Base-by-base conservation (phyloP, 495 filamentous ascomycete genomes). In the Daldinia bambusicola region DNA sequence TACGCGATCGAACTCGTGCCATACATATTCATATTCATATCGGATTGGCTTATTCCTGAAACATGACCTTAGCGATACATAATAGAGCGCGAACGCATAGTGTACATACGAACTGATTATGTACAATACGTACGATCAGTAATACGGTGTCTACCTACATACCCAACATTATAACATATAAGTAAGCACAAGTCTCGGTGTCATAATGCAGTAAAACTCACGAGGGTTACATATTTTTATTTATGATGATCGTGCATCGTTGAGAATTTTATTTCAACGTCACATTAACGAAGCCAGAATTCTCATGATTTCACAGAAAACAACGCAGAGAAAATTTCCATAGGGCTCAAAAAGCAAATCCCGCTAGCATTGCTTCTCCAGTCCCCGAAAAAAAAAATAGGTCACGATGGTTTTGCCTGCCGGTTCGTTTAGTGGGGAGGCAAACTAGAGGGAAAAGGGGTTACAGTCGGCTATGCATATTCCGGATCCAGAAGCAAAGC, bases 11-110 rank as follows among this genome's bases (percentile, higher is more conserved):
- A 63, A 62, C 53, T 62, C 50, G 30, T 20, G 60, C 63, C 58
- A 51, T 66, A 43, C 22, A 9, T 43, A 48, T 67, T 38, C 58
- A 59, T 55, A 58, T 60, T 48, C 37, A 37, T 52, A 67, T 67
- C 63, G 48, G 57, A 63, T 59, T 71, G 63, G 69, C 52, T 52
- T 65, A 69, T 65, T 48, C 56, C 26, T 64, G 70, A 69, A 72
- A 72, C 65, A 65, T 51, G 32, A 67, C 59, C 59, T 51, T n/a
- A 38, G 59, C 55, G 20, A 14, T 32, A 34, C n/a, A 26, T 26
- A 26, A 26, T 26, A 26, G 26, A 26, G 26, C n/a, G n/a, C n/a
- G n/a, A n/a, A n/a, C n/a, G 45, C 34, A 58, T 58, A 58, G 14
- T 38, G n/a, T 26, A 31, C 14, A 59, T 31, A 37, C 26, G 26